phyloP scores from a whole-genome alignment of 495 filamentous ascomycete species.

The Baudoinia panamericana region DNA sequence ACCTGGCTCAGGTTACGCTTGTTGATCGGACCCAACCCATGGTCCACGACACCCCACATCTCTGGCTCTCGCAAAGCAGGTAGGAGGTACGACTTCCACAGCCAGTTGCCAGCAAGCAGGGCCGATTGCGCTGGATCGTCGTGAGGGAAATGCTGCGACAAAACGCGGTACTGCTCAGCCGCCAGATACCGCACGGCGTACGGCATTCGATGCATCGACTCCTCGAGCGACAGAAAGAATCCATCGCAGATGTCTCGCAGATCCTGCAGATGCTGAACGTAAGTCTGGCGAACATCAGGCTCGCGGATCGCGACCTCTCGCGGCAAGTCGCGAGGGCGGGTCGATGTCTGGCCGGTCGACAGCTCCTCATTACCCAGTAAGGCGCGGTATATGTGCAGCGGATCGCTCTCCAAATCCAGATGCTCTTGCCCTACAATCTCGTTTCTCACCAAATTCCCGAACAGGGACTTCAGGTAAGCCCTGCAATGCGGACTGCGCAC shows the following conservation, averaged over 20 bases:
- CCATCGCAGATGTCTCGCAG: conserved; percentile 86
- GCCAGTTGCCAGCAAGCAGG: conserved; percentile 74
- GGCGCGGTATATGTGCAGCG: conserved; percentile 91
- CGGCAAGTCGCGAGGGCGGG: conserved; percentile 63
- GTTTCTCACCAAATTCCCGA: conserved; percentile 70
- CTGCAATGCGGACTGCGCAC: conserved; percentile 83
- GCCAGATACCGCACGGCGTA: conserved; percentile 87
- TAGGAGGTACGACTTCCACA: conserved; percentile 89
- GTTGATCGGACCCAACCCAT: conserved; percentile 73
- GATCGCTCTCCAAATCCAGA: conserved; percentile 90
- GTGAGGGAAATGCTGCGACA: conserved; percentile 61
- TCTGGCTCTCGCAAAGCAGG: conserved; percentile 79
- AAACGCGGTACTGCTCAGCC: conserved; percentile 66
- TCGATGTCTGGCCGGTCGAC: conserved; percentile 71
- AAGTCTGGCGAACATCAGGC: conserved; percentile 76
- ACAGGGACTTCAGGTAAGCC: conserved; percentile 74
- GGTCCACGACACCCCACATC: conserved; percentile 77
- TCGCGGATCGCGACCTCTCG: conserved; percentile 89
- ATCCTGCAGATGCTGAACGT: conserved; percentile 86
- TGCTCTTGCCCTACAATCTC: conserved; percentile 84
- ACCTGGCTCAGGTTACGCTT: conserved; percentile 88
- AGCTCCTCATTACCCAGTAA: conserved; percentile 95
- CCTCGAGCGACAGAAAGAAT: conserved; percentile 68
- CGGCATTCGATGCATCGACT: conserved; percentile 73
- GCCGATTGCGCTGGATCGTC: conserved; percentile 68